Evolutionary conservation across 192 early-diverging fungal species (phyloP).

Genomic region (Coemansia sp.): DNA sequence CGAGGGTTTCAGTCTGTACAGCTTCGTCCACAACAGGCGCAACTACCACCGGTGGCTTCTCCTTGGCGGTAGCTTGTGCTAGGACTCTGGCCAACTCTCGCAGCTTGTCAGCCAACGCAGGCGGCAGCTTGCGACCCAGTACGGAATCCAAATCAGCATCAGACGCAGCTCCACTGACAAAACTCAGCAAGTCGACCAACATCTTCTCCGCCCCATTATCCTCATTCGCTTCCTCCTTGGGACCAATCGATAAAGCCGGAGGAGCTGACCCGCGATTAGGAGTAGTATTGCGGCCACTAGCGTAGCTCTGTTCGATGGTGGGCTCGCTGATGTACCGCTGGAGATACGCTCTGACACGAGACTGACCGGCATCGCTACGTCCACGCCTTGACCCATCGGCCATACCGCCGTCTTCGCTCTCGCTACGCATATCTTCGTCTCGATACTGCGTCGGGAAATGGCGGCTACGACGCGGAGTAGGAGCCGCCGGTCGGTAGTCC

Average conservation of each 20-base stretch:
- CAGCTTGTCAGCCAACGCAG: constrained; percentile 37
- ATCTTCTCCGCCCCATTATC: not conserved
- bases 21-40: constrained; percentile 13
- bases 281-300: not conserved
- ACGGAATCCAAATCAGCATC: not conserved
- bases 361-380: constrained; percentile 7
- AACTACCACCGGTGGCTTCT: not conserved
- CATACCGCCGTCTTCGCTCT: constrained; percentile 7
- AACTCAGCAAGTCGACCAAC: not conserved
- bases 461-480: constrained; percentile 41
- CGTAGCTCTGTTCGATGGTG: not conserved
- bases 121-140: constrained; percentile 15
- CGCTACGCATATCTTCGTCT: not conserved
- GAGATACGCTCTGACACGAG: constrained; percentile 22
- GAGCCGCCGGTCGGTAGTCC: constrained; percentile 30
- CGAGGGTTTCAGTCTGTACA: constrained; percentile 10
- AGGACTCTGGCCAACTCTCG: constrained; percentile 26
- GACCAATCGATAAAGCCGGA: not conserved
- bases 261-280: not conserved
- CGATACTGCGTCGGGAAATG: constrained; percentile 15
- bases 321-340: constrained; percentile 29
- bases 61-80: not conserved
- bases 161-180: not conserved
- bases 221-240: not conserved
- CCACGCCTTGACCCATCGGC: not conserved